phyloP scores from a whole-genome alignment of 805 yeast species.

The Candida nemodendra region DNA sequence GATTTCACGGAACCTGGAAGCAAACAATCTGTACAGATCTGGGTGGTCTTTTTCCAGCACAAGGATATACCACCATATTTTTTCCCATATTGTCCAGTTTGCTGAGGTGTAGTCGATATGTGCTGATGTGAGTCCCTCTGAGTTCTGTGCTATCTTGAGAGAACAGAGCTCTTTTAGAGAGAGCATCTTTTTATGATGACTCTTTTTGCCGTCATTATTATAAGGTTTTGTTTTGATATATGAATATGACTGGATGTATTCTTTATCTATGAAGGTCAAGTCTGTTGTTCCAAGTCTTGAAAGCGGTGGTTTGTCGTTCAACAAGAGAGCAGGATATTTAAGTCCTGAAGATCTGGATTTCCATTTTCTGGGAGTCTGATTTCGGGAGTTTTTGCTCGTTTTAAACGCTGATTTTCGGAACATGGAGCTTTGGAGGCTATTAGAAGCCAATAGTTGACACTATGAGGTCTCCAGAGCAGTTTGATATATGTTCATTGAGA shows the following conservation, averaged over 20 bases:
- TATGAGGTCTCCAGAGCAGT: no score
- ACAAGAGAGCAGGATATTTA: no score
- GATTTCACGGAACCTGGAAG: conserved; percentile 18
- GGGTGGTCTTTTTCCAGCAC: conserved; percentile 32
- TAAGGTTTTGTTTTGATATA: conserved; percentile 11
- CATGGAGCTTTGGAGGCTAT: no score
- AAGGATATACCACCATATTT: conserved; percentile 34
- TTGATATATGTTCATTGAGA: no score
- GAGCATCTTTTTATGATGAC: conserved; percentile 1
- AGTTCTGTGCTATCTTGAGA: conserved; percentile 25
- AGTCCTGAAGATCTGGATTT: no score
- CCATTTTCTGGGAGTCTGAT: no score
- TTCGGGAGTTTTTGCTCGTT: no score
- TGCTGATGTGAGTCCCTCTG: conserved; percentile 16
- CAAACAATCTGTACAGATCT: conserved; percentile 29
- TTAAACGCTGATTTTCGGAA: no score
- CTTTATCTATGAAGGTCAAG: conserved; percentile 10
- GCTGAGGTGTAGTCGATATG: conserved; percentile 26
- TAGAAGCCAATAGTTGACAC: no score
- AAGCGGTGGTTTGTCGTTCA: no score
- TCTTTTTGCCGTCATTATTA: not conserved
- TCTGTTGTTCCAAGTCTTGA: conserved; percentile 14
- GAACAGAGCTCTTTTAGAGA: conserved; percentile 28
- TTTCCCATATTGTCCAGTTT: conserved; percentile 29
- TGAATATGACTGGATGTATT: conserved; percentile 10